phyloP scores from a whole-genome alignment of 805 yeast species.

The Candida railenensis region DNA sequence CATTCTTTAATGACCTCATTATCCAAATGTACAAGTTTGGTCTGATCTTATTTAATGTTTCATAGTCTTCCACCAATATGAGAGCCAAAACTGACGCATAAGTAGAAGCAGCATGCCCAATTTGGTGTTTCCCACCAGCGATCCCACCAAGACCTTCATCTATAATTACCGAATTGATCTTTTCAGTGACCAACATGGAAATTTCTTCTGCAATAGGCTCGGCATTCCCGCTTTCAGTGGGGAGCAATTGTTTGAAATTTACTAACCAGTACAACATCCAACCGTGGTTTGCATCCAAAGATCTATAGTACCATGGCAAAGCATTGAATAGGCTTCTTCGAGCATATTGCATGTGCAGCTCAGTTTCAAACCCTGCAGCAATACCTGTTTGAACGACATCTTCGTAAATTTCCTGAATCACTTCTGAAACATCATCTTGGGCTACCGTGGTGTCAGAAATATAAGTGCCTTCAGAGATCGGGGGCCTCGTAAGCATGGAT shows the following conservation, averaged over 20 bases:
- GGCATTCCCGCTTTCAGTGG: not conserved
- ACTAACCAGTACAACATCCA: conserved; percentile 89
- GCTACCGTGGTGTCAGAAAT: conserved; percentile 34
- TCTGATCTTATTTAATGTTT: conserved; percentile 29
- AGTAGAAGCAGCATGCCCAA: conserved; percentile 81
- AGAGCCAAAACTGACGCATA: conserved; percentile 75
- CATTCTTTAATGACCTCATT: conserved; percentile 50
- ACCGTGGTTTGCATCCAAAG: conserved; percentile 84
- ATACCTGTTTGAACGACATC: conserved; percentile 11
- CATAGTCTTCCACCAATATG: conserved; percentile 46
- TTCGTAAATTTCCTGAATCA: conserved; percentile 29
- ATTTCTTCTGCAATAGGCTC: not conserved
- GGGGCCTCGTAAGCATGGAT: conserved; percentile 12
- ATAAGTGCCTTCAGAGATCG: conserved; percentile 22
- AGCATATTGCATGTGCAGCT: conserved; percentile 44
- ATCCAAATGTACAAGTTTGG: conserved; percentile 61
- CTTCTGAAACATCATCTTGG: conserved; percentile 33
- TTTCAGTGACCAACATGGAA: conserved; percentile 16
- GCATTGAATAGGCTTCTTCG: conserved; percentile 36
- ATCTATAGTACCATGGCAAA: conserved; percentile 51
- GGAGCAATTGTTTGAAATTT: conserved; percentile 40
- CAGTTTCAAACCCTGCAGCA: not conserved
- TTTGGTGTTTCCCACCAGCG: conserved; percentile 82
- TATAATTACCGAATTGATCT: conserved; percentile 24
- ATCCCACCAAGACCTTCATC: conserved; percentile 53